phyloP scores from a whole-genome alignment of 2,329 filamentous ascomycete genomes.

The Penicillium sp. region DNA sequence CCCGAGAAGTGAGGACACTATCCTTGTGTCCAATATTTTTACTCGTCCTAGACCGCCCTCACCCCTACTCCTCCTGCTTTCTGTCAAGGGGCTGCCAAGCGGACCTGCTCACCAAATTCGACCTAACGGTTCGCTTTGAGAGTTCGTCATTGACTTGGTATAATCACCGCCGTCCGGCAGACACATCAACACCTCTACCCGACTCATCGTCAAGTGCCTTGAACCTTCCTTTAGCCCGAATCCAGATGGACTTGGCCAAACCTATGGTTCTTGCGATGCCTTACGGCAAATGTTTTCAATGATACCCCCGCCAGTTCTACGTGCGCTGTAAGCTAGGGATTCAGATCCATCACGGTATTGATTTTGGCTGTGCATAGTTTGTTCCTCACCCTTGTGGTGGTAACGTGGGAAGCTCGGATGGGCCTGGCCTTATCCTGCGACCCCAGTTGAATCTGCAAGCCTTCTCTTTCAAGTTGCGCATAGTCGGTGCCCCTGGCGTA shows the following conservation, averaged over 20 bases:
- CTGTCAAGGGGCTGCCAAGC: not conserved
- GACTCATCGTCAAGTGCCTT: not conserved
- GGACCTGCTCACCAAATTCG: not conserved
- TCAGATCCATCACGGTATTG: not conserved
- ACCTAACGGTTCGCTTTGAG: not conserved
- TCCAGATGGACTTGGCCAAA: not conserved
- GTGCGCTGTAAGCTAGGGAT: not conserved
- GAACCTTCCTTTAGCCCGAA: not conserved
- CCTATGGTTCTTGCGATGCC: not conserved
- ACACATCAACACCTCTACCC: not conserved
- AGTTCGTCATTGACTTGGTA: not conserved
- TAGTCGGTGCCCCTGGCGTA: not conserved
- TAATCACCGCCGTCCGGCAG: not conserved
- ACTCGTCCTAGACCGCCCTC: not conserved
- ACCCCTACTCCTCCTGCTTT: not conserved
- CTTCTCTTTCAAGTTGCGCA: not conserved
- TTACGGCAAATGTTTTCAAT: not conserved
- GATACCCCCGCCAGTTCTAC: not conserved
- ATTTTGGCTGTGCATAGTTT: not conserved
- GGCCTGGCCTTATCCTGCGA: not conserved
- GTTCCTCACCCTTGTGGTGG: not conserved
- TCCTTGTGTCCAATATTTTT: not conserved
- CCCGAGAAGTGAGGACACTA: conserved; percentile 56
- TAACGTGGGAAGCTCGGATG: not conserved
- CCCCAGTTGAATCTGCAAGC: not conserved